Evolutionary conservation across 176 grass and related monocot species (phyloP), one percentile per base, ranked within the genome.

Genomic region (Cenchrus fungigraminus): DNA sequence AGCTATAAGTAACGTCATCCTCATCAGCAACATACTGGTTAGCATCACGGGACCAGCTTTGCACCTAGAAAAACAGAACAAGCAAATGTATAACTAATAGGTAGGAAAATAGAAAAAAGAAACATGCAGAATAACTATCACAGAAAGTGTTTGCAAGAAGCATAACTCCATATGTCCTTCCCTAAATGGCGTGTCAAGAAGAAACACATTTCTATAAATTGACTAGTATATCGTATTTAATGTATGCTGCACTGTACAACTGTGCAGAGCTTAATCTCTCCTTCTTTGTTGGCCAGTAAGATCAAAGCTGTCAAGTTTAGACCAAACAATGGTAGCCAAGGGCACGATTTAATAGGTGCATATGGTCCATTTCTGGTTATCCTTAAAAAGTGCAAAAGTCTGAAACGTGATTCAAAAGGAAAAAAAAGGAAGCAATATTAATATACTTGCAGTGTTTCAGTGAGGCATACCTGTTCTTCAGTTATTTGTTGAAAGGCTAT

Each of bases 1-100:
- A 98, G 74, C 89, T 98, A 75, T 98, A 98, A 80, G 93, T 98
- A 47, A 71, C 74, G 75, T 98, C 96, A 86, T 98, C 93, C 84
- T 98, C 96, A 87, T 98, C 96, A 59, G 96, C 93, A 84, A 98
- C 93, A 81, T 92, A 98, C 76, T 90, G 93, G 83, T 98, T 98
- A 90, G 89, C 93, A 92, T 98, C 96, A 86, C 78, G 63, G 42
- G 88, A 92, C 96, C 96, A 98, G 55, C 75, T 91, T 83, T 87
- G 87, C 68, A 92, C 88, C 96, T 98, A 91, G 57, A 87, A 78
- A 55, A 86, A 85, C 16, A 77, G 70, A 64, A 71, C 28, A 76
- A 65, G 37, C 16, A 34, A 82, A 90, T 40, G 34, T 8, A 45
- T 78, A 77, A 84, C 1, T 29, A 53, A 79, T 83, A 82, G 31